Evolutionary conservation across 2,329 filamentous ascomycete species (phyloP).

Genomic region (Sporothrix dimorphospora): DNA sequence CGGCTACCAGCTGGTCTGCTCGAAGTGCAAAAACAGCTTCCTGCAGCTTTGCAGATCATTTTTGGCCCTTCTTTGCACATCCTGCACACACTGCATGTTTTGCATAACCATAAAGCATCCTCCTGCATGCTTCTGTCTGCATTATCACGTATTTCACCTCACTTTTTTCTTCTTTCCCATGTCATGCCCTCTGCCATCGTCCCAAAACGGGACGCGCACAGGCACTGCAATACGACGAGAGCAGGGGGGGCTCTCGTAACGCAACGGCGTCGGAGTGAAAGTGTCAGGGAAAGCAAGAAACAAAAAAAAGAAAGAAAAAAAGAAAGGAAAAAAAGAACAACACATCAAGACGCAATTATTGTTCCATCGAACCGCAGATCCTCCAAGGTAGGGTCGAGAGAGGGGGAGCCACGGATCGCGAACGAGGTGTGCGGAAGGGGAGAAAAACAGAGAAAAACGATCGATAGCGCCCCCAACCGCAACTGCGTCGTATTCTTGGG

Average conservation of each 20-base stretch:
- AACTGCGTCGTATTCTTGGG: background rate
- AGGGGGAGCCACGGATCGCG: background rate
- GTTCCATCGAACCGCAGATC: constrained; percentile 24
- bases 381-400: background rate
- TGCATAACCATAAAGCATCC: background rate
- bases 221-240: constrained; percentile 6
- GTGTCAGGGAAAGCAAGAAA: background rate
- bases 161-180: background rate
- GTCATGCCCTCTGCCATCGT: background rate
- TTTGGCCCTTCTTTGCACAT: background rate
- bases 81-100: background rate
- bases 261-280: no score
- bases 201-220: background rate
- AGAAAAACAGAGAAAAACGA: background rate
- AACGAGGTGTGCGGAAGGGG: no score
- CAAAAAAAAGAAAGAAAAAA: background rate
- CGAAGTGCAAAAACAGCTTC: background rate
- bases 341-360: constrained; percentile 4
- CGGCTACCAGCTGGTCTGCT: background rate
- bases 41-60: constrained; percentile 7
- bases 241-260: background rate
- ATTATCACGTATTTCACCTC: background rate
- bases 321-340: background rate
- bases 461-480: background rate
- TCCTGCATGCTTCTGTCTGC: background rate